Evolutionary conservation across 2,329 filamentous ascomycete genomes (phyloP).

Genomic region (Scytalidium lignicola): DNA sequence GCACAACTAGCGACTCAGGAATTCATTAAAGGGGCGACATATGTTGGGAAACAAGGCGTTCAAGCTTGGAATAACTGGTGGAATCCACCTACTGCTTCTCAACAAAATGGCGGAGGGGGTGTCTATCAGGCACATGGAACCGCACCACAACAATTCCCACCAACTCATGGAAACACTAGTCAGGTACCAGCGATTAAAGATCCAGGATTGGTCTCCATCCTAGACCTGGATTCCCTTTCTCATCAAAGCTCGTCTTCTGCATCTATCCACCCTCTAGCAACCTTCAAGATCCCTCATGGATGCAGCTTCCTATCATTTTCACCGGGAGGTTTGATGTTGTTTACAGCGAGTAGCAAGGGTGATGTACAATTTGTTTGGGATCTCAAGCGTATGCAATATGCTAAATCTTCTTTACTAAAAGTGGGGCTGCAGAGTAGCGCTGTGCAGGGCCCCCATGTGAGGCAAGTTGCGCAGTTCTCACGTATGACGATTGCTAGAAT

Average conservation of each 20-base stretch:
- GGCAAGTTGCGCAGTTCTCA: conserved; percentile 82
- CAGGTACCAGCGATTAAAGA: conserved; percentile 51
- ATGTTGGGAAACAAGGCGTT: conserved; percentile 71
- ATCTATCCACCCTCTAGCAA: conserved; percentile 56
- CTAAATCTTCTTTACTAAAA: conserved; percentile 56
- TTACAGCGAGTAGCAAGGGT: conserved; percentile 79
- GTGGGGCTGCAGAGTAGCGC: conserved; percentile 36
- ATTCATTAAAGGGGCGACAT: conserved; percentile 67
- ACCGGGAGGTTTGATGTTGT: conserved; percentile 65
- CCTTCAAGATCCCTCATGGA: conserved; percentile 66
- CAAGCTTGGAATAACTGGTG: conserved; percentile 80
- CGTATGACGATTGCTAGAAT: conserved; percentile 89
- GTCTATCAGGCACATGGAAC: conserved; percentile 22
- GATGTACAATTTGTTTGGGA: conserved; percentile 82
- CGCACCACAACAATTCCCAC: conserved; percentile 55
- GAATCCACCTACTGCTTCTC: conserved; percentile 49
- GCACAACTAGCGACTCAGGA: conserved; percentile 77
- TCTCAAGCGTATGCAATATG: conserved; percentile 60
- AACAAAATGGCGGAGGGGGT: conserved; percentile 37
- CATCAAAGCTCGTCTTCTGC: conserved; percentile 44
- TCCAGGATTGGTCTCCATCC: conserved; percentile 67
- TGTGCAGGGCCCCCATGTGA: conserved; percentile 53
- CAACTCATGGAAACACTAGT: conserved; percentile 63
- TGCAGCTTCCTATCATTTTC: conserved; percentile 80
- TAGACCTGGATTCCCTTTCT: conserved; percentile 61